Conservation (phyloP, 257 asterid genomes). For the Rauvolfia tetraphylla region DNA sequence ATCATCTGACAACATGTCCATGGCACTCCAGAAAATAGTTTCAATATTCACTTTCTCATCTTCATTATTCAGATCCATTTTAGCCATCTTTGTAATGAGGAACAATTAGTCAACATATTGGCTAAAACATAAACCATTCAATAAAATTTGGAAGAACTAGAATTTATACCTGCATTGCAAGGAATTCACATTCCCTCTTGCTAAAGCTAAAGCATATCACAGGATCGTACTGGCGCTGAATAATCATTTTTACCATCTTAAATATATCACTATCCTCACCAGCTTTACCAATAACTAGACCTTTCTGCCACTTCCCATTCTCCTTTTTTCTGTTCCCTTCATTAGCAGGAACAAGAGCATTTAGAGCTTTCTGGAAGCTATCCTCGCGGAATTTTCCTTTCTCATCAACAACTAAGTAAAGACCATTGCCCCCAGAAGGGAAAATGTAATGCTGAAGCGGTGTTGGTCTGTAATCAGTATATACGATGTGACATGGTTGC, state of each 20-base stretch:
- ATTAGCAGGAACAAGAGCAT: constrained; percentile 67
- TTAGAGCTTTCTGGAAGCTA: constrained; percentile 87
- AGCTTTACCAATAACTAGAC: constrained; percentile 64
- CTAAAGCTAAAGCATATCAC: constrained; percentile 99
- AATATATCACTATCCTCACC: constrained; percentile 93
- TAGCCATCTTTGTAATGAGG: constrained; percentile 66
- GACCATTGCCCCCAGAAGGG: constrained; percentile 94
- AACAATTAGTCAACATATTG: not conserved
- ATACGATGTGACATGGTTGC: constrained; percentile 97
- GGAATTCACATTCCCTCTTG: constrained; percentile 97
- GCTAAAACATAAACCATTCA: not conserved
- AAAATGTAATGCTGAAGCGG: constrained; percentile 96
- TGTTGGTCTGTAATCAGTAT: constrained; percentile 95
- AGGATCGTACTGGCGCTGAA: constrained; percentile 92
- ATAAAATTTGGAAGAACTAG: not conserved
- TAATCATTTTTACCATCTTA: constrained; percentile 97
- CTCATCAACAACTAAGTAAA: constrained; percentile 89
- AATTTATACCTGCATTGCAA: constrained; percentile 88
- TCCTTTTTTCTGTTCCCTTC: constrained; percentile 62
- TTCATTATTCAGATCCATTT: constrained; percentile 81
- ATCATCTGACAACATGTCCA: constrained; percentile 98
- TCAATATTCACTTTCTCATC: constrained; percentile 84
- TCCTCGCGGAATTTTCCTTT: constrained; percentile 95
- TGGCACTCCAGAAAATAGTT: constrained; percentile 98
- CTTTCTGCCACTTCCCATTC: constrained; percentile 72